Percentiles rank a stretch among this genome's conserved stretches.
phyloP scores from a whole-genome alignment of 768 basidiomycete species.

The Pleurotus pulmonarius region DNA sequence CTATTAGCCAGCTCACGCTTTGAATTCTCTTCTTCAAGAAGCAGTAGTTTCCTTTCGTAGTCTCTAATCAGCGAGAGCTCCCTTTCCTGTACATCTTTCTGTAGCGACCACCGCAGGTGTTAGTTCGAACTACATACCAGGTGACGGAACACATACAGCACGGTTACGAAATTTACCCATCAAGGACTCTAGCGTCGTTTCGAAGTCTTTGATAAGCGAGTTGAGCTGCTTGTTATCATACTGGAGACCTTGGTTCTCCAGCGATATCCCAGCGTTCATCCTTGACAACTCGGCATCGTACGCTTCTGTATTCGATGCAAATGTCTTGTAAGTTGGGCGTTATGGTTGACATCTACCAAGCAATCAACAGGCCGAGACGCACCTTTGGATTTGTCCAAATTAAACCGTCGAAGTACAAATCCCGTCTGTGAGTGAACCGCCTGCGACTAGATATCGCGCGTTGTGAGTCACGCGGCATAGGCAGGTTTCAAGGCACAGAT shows the following conservation, averaged over 20 bases:
- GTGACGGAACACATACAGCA: slow-evolving; percentile 59
- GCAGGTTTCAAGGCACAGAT: slow-evolving; percentile 12
- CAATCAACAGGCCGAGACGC: slow-evolving; percentile 4
- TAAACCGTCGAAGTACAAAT: slow-evolving; percentile 87
- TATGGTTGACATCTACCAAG: neutral
- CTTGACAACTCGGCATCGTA: slow-evolving; percentile 88
- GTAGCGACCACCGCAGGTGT: neutral
- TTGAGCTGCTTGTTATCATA: slow-evolving; percentile 97
- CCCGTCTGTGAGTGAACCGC: slow-evolving; percentile 89
- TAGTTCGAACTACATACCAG: neutral
- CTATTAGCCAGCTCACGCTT: slow-evolving; percentile 54
- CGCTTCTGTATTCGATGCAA: slow-evolving; percentile 52
- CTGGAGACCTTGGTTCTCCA: slow-evolving; percentile 82
- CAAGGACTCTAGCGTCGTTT: slow-evolving; percentile 90
- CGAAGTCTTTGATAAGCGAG: slow-evolving; percentile 92
- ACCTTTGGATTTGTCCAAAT: slow-evolving; percentile 87
- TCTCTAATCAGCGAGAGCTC: slow-evolving; percentile 88
- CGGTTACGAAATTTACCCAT: slow-evolving; percentile 90
- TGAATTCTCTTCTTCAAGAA: slow-evolving; percentile 66
- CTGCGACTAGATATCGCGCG: slow-evolving; percentile 52
- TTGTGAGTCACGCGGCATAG: neutral
- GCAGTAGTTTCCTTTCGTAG: slow-evolving; percentile 83
- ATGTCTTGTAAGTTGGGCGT: slow-evolving; percentile 11
- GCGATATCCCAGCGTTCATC: slow-evolving; percentile 74
- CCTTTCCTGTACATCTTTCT: slow-evolving; percentile 93